Percentiles rank a stretch among this genome's conserved stretches.
Conservation (phyloP, 805 yeast genomes). For the Vanderwaltozyma verrucispora region DNA sequence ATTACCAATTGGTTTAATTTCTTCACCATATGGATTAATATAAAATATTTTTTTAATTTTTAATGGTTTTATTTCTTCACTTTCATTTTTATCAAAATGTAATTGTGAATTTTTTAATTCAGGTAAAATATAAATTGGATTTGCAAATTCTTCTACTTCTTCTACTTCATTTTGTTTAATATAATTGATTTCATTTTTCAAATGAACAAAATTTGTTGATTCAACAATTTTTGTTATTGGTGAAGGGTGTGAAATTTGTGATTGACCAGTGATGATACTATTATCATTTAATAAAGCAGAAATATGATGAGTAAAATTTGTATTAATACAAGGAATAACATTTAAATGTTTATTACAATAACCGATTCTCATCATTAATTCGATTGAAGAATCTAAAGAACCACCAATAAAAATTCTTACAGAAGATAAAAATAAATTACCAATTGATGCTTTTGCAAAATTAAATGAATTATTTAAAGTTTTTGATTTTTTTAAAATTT, state of each 20-base stretch:
- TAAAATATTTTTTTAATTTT: constrained; percentile 68
- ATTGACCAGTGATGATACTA: constrained; percentile 73
- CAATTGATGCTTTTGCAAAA: constrained; percentile 71
- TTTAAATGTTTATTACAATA: constrained; percentile 35
- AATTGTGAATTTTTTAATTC: constrained; percentile 65
- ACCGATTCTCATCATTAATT: constrained; percentile 52
- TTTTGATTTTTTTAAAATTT: constrained; percentile 55
- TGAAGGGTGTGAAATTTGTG: constrained; percentile 84
- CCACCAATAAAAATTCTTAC: constrained; percentile 79
- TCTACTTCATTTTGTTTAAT: constrained; percentile 18
- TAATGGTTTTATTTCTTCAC: constrained; percentile 45
- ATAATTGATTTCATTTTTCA: background rate
- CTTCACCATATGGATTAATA: constrained; percentile 82
- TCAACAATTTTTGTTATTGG: no score
- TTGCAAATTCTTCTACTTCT: constrained; percentile 56
- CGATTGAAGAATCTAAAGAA: constrained; percentile 75
- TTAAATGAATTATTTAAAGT: constrained; percentile 35
- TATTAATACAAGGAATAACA: constrained; percentile 73
- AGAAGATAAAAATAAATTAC: constrained; percentile 77
- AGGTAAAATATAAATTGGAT: constrained; percentile 43
- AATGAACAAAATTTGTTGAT: background rate
- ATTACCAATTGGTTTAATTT: constrained; percentile 66
- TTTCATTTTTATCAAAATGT: constrained; percentile 49
- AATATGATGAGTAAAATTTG: constrained; percentile 79
- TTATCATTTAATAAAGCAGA: constrained; percentile 68